A percentile compares a stretch with the other conserved stretches of the same genome.
These are phyloP conservation scores for Trichophyton schoenleinii DNA, from an alignment of 2,329 filamentous ascomycete species.

Conservation along the genomic window DNA sequence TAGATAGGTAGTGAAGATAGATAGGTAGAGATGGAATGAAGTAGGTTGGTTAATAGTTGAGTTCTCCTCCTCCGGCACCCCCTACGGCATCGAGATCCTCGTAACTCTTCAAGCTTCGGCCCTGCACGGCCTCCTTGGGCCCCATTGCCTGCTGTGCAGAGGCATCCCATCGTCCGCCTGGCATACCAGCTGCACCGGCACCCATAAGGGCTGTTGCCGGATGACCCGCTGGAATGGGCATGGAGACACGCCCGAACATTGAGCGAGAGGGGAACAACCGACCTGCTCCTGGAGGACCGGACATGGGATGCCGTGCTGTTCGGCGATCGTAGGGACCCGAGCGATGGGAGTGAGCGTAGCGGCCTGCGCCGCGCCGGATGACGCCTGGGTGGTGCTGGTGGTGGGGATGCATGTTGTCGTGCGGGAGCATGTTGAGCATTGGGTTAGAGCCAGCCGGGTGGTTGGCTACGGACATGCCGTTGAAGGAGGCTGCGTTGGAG, in stretches of 20 bases:
- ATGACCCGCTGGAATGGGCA: constrained; percentile 26
- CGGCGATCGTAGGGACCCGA: constrained; percentile 64
- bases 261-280: constrained; percentile 35
- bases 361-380: constrained; percentile 54
- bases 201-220: constrained; percentile 28
- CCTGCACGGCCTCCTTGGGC: constrained; percentile 81
- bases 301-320: constrained; percentile 20
- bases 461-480: background rate
- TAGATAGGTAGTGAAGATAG: background rate
- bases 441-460: background rate
- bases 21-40: background rate
- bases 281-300: constrained; percentile 21
- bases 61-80: constrained; percentile 61
- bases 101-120: constrained; percentile 88
- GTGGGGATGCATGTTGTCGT: constrained; percentile 23
- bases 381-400: constrained; percentile 47
- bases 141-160: constrained; percentile 62
- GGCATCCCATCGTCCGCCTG: constrained; percentile 61
- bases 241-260: constrained; percentile 20
- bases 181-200: constrained; percentile 36
- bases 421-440: constrained; percentile 17
- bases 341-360: constrained; percentile 43
- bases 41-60: constrained; percentile 63
- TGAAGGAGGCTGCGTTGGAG: constrained; percentile 19
- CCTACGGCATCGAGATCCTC: constrained; percentile 87